Base-by-base conservation (phyloP, 2,329 filamentous ascomycete genomes). In the Fusarium armeniacum region DNA sequence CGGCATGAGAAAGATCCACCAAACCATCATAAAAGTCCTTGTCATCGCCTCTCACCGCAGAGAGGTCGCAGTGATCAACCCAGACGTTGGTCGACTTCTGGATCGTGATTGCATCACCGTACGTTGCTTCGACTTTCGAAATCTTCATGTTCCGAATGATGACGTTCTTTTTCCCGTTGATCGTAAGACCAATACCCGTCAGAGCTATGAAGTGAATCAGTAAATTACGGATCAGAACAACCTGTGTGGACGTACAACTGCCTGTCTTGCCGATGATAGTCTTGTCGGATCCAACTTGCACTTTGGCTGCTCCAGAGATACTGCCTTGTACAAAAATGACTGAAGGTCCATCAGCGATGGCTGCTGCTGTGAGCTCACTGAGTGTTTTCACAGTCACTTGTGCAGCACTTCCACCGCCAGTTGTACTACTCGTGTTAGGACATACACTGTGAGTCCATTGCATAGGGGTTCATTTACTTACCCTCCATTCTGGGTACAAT, bases 131-230 rank as follows among this genome's bases (percentile, higher is more conserved):
- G 2, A 87, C 83, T 59, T 86, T 83, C 64, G 80, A 75, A 65
- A 87, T 82, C 67, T 84, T 84, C 38, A 89, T 75, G 78, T 89
- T 89, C 47, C 84, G 84, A 50, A 89, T 74, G 58, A 89, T 87
- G 50, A 89, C 86, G 67, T 89, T 89, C 45, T 65, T 65, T 26
- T 73, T 63, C 2, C 63, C 66, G 3, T 58, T 53, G 11, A 72
- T 70, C 0, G 70, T 73, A 1, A 73, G 51, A 1, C 71, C 71
- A 11, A 73, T 62, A 0, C 71, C 71, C 0, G 65, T 69, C 1
- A 73, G 57, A 1, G 70, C 75, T 76, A 52, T 7, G 1, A 3
- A 5, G 0, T 2, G 1, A 0, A 3, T 28, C 6, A 3, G n/a
- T 20, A 20, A 8, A 36, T 7, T 36, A 9, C 4, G 6, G 1